phyloP scores from a whole-genome alignment of 116 monocot species.

The Trichopus zeylanicus region DNA sequence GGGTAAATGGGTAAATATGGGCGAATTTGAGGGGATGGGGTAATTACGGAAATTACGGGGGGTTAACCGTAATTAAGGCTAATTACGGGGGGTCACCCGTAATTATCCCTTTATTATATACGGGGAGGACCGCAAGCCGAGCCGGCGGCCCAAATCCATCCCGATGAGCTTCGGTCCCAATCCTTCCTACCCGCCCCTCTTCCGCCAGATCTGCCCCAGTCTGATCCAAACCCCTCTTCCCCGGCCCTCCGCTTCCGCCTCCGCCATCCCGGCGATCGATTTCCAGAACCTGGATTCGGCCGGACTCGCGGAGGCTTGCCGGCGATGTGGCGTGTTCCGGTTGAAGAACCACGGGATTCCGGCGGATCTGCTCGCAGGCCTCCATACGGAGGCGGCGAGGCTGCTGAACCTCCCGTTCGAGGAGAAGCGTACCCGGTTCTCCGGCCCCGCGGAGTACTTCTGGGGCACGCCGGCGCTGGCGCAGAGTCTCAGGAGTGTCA shows the following conservation, averaged over 20 bases:
- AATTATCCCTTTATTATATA: too few relatives aligned
- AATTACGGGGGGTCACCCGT: too few relatives aligned
- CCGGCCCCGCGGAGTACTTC: slow-evolving; percentile 17
- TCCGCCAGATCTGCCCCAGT: slow-evolving; percentile 3
- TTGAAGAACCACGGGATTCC: slow-evolving; percentile 49
- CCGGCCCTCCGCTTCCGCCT: neutral
- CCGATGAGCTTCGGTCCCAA: neutral
- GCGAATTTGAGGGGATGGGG: too few relatives aligned
- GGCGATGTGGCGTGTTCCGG: slow-evolving; percentile 33
- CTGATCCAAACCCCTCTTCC: neutral
- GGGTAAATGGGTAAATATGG: too few relatives aligned
- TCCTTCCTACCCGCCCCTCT: slow-evolving; percentile 35
- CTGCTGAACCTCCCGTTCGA: slow-evolving; percentile 38
- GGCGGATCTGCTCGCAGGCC: slow-evolving; percentile 9
- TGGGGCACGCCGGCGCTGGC: slow-evolving; percentile 36
- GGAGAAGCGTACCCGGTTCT: slow-evolving; percentile 14
- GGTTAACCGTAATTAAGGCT: too few relatives aligned
- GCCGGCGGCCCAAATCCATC: too few relatives aligned
- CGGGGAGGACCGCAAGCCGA: too few relatives aligned
- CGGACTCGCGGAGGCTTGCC: slow-evolving; percentile 20
- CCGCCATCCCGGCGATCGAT: slow-evolving; percentile 30
- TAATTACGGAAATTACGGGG: too few relatives aligned
- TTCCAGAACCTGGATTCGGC: slow-evolving; percentile 15
- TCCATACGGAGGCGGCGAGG: slow-evolving; percentile 8
- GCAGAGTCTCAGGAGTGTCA: slow-evolving; percentile 16